Percentiles rank a stretch among this genome's conserved stretches.
Conservation (phyloP, 257 asterid species). For the Solanum medicagineum region DNA sequence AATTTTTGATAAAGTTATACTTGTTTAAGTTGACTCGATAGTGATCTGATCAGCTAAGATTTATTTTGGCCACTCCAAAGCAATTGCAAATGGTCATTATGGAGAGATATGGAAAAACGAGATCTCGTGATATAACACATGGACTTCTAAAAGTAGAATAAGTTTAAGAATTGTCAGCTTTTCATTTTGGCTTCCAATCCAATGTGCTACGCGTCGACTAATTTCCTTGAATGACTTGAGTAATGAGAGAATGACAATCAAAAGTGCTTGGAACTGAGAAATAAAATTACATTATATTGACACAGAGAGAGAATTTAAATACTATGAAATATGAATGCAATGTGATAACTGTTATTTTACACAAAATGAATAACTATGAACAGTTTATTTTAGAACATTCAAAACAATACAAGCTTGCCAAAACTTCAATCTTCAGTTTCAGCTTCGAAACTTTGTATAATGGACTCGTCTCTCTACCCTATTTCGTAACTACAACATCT, state of each 20-base stretch:
- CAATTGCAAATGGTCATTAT: neutral
- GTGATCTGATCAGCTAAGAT: neutral
- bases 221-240: neutral
- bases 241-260: neutral
- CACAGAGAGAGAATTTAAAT: neutral
- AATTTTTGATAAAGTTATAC: neutral
- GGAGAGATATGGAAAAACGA: neutral
- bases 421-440: neutral
- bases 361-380: neutral
- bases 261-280: neutral
- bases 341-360: neutral
- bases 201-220: neutral
- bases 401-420: neutral
- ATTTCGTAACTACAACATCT: slow-evolving; percentile 28
- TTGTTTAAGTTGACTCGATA: neutral
- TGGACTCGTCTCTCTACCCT: neutral
- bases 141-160: neutral
- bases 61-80: neutral
- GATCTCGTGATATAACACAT: no score
- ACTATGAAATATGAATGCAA: neutral
- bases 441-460: neutral
- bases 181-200: neutral
- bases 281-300: neutral
- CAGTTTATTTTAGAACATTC: neutral
- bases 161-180: neutral